Evolutionary conservation across 2,329 filamentous ascomycete species (phyloP), one percentile per base, ranked within the genome.

Genomic region (Graphilbum sp.): DNA sequence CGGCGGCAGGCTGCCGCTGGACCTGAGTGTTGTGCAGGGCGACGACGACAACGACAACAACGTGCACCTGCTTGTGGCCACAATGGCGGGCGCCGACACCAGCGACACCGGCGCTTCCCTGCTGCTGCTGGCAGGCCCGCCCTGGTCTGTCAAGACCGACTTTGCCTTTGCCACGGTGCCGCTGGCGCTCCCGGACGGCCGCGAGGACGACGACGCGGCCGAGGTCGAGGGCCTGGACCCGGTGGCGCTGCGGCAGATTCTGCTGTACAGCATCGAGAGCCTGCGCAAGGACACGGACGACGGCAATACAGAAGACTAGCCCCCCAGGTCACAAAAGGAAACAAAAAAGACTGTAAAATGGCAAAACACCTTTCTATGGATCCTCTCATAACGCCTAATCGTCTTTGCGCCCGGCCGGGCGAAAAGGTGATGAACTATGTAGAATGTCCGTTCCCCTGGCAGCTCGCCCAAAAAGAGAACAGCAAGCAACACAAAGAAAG

Each of bases 1-100:
- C 3, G 79, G 79, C 13, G 15, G 13, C 8, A 37, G 38, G 24
- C 38, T 47, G 12, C 69, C 75, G 1, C 66, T 88, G 5, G 70
- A 75, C 49, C 49, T 67, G 11, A 49, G 54, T 21, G 43, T 56
- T n/a, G 39, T 18, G n/a, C n/a, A 5, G n/a, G 30, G 30, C 12
- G 27, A 9, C 11, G 27, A 12, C 7, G 27, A 29, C 11, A 12
- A 15, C 11, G 8, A n/a, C 8, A 5, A 29, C 11, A 6, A 29
- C 5, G 8, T 29, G 27, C 27, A 15, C 11, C 27, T 29, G 27
- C 21, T 37, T 9, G 39, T 33, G 16, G 41, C 39, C 5, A 25
- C 34, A 8, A 19, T 29, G 30, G 30, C 7, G n/a, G 16, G 16
- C 30, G 6, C 11, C 30, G 30, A 18, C 30, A 7, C 5, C 13